Evolutionary conservation across 2,329 filamentous ascomycete species (phyloP).

Genomic region (Fusarium paranaense): DNA sequence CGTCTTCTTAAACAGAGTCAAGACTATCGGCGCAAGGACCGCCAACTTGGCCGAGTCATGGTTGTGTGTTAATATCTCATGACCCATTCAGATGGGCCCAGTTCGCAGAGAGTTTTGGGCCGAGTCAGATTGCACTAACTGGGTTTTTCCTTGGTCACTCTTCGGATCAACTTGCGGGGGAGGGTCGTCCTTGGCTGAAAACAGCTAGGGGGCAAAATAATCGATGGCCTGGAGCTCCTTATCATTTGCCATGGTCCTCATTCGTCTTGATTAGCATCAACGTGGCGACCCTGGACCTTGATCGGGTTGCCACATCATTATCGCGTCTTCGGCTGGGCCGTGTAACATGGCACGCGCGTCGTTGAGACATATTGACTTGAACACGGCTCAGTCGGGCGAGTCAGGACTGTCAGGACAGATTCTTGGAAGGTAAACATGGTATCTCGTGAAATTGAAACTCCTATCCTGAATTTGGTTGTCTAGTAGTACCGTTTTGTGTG

Average conservation of each 20-base stretch:
- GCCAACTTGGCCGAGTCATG: neutral
- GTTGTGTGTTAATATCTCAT: neutral
- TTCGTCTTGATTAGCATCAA: neutral
- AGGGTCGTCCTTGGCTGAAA: neutral
- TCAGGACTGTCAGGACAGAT: neutral
- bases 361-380: neutral
- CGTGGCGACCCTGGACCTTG: neutral
- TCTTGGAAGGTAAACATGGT: neutral
- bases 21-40: neutral
- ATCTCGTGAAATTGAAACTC: neutral
- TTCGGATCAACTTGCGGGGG: neutral
- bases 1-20: neutral
- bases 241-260: neutral
- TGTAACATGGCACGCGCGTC: neutral
- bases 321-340: neutral
- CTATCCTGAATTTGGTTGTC: conserved; percentile 25
- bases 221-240: neutral
- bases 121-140: neutral
- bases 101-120: neutral
- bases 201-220: neutral
- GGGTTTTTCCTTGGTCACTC: neutral
- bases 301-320: neutral
- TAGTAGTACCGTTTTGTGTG: conserved; percentile 9
- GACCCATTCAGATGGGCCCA: neutral
- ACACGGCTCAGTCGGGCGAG: neutral